A percentile compares a stretch with the other conserved stretches of the same genome.
phyloP scores from a whole-genome alignment of 345 rosid species.

The Citrus medica region DNA sequence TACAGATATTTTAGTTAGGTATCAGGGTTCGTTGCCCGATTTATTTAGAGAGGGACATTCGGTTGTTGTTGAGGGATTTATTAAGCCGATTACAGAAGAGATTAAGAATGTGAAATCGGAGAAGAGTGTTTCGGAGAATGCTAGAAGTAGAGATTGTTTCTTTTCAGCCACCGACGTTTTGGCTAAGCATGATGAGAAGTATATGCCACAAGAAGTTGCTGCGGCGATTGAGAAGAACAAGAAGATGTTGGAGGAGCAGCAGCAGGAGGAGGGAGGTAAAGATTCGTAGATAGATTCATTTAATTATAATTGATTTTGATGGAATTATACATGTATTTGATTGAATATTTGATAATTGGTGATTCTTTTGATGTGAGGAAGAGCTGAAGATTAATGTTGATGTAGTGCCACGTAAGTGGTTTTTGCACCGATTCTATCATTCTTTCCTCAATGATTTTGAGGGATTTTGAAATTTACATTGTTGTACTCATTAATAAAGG shows the following conservation, averaged over 20 bases:
- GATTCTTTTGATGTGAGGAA: not conserved
- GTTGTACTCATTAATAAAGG: not conserved
- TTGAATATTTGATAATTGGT: not conserved
- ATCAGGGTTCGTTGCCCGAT: constrained; percentile 77
- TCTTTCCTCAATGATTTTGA: constrained; percentile 13
- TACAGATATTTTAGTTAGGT: constrained; percentile 81
- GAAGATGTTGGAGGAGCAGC: constrained; percentile 54
- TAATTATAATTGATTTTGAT: not conserved
- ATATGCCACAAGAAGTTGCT: constrained; percentile 94
- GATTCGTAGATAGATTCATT: constrained; percentile 21
- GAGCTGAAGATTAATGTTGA: not conserved
- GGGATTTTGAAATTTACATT: constrained; percentile 3
- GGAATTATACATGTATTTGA: not conserved
- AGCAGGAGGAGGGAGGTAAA: constrained; percentile 23
- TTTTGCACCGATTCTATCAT: not conserved
- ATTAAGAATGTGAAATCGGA: constrained; percentile 44
- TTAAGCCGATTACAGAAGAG: constrained; percentile 69
- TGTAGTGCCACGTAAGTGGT: constrained; percentile 21
- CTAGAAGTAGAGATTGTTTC: constrained; percentile 59
- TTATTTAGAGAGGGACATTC: constrained; percentile 94
- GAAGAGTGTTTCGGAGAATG: constrained; percentile 61
- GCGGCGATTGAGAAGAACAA: constrained; percentile 96
- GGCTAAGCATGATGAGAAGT: constrained; percentile 98
- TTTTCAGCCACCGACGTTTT: constrained; percentile 83
- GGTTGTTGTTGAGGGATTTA: constrained; percentile 90